Base-by-base conservation (phyloP, 148 eudicot species). In the Polygonum maritimum region DNA sequence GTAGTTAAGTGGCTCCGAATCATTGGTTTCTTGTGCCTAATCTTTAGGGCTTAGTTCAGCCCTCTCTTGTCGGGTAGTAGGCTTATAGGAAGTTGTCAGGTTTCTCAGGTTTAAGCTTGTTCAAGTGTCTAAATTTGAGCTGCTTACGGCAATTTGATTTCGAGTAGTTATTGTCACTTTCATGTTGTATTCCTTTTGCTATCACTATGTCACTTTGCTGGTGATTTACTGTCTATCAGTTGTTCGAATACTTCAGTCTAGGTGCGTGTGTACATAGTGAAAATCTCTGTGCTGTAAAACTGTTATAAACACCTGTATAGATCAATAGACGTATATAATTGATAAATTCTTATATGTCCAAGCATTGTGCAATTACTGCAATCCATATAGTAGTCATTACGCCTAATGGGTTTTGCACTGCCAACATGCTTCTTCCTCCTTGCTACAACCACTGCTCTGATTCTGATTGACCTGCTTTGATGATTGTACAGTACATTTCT, bases 231-330 rank as follows among this genome's bases (percentile, higher is more conserved):
- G 71, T 35, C 19, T 65, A 15, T 16, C 36, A 65, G 67, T 22
- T 58, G 67, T 58, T 58, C 2, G 67, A 31, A 31, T 36, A 2
- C 67, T 60, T 60, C 36, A 9, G 22, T 11, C 10, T 2, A 21
- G 67, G 26, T 8, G 38, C 38, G n/a, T n/a, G 13, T 67, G 71
- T 67, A 67, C 44, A 67, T 67, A 67, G 71, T 33, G 71, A 36
- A 36, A 38, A 16, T 36, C 44, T 26, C 38, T 12, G 2, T 65
- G 71, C 15, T 67, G 71, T 33, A 36, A 12, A 67, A 35, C 71
- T 67, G 71, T 38, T 67, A 33, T 36, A 33, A 62, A 62, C 38
- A 26, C 38, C 69, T 60, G 45, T 67, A 33, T 67, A 36, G 31
- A 26, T 26, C 31, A 26, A 26, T 26, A 26, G 71, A 67, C 14